Evolutionary conservation across 768 basidiomycete species (phyloP).

Genomic region (Cystofilobasidium macerans): DNA sequence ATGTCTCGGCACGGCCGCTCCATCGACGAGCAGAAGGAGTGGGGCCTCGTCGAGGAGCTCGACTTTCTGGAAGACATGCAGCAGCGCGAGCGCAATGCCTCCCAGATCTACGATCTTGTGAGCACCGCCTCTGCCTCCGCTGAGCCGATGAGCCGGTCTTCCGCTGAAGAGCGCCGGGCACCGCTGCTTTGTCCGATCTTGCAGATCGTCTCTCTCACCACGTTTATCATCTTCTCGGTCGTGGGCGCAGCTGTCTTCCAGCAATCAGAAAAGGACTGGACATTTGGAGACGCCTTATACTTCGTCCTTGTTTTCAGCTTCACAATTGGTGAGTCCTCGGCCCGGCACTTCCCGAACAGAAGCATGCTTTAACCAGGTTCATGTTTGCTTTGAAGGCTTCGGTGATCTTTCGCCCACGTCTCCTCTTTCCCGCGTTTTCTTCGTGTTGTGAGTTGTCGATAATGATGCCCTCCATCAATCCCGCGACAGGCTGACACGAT

Average conservation of each 20-base stretch:
- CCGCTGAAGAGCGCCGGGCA: not conserved
- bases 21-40: not conserved
- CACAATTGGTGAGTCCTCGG: too few relatives aligned
- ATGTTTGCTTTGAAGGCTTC: too few relatives aligned
- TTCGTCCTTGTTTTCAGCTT: too few relatives aligned
- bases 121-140: not conserved
- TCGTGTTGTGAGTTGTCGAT: too few relatives aligned
- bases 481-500: too few relatives aligned
- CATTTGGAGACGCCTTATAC: not conserved
- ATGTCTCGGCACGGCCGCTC: constrained; percentile 4
- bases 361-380: too few relatives aligned
- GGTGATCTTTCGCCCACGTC: too few relatives aligned
- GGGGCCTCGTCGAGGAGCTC: constrained; percentile 16
- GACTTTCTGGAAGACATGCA: not conserved
- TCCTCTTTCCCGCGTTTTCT: too few relatives aligned
- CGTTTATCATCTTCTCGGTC: not conserved
- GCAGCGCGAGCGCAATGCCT: not conserved
- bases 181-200: not conserved
- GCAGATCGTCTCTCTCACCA: not conserved
- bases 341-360: too few relatives aligned
- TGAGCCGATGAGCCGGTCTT: too few relatives aligned
- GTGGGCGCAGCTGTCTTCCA: not conserved
- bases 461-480: too few relatives aligned
- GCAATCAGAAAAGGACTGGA: not conserved
- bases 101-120: constrained; percentile 9